Conservation (phyloP, 2,329 filamentous ascomycete species). For the Tolypocladium album region DNA sequence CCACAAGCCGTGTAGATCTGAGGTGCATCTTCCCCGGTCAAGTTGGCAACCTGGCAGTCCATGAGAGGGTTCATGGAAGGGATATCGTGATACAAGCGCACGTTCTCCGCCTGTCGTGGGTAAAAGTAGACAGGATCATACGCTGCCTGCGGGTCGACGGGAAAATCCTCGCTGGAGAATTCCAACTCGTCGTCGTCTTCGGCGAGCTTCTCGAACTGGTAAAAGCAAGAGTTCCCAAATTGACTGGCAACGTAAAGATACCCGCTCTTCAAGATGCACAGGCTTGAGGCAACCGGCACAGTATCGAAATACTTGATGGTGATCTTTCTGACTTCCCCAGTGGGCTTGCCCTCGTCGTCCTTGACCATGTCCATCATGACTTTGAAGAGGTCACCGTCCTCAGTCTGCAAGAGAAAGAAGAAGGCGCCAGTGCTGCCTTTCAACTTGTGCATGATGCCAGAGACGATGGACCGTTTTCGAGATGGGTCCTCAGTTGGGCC, state of each 20-base stretch:
- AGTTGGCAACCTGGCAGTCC: constrained; percentile 83
- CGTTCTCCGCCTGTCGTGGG: constrained; percentile 67
- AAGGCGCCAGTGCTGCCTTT: constrained; percentile 75
- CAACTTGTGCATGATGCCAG: constrained; percentile 95
- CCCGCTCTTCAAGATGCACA: constrained; percentile 91
- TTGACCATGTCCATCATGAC: constrained; percentile 85
- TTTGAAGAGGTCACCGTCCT: constrained; percentile 98
- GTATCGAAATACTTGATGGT: constrained; percentile 99
- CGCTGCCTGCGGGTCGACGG: constrained; percentile 59
- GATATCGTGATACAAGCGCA: constrained; percentile 76
- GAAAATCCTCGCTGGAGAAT: constrained; percentile 74
- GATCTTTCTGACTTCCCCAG: constrained; percentile 69
- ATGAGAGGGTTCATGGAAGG: constrained; percentile 85
- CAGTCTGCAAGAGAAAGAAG: constrained; percentile 92
- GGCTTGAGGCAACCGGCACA: constrained; percentile 73
- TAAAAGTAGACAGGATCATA: constrained; percentile 79
- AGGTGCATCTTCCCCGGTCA: constrained; percentile 85
- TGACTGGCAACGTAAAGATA: constrained; percentile 91
- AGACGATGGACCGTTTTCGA: constrained; percentile 75
- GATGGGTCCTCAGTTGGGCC: constrained; percentile 88
- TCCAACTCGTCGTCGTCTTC: constrained; percentile 88
- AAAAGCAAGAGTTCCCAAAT: constrained; percentile 87
- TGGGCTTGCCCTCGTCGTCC: constrained; percentile 66
- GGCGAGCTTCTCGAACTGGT: constrained; percentile 94
- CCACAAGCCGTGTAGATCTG: constrained; percentile 94